Base-by-base conservation (phyloP, 2,329 filamentous ascomycete genomes). In the Lasiodiplodia sp. region DNA sequence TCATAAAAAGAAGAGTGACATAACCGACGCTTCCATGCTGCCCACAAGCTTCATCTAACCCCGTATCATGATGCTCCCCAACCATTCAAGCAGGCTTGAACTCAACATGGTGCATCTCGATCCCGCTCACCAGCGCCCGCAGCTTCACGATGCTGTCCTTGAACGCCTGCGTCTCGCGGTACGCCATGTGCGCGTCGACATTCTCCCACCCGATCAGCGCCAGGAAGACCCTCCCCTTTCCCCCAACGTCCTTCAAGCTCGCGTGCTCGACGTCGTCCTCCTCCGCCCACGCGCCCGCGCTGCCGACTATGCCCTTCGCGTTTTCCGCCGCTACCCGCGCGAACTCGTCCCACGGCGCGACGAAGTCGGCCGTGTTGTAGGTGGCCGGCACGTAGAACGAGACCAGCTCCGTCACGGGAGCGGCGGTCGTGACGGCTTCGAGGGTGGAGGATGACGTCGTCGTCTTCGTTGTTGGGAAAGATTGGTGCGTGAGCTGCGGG, bases 141-240 rank as follows among this genome's bases (percentile, higher is more conserved):
- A 87, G 69, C 37, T 79, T 74, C 60, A 69, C 68, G 69, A 85
- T 81, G 18, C 79, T 76, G 25, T 79, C 74, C 40, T 72, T 74
- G 73, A 87, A 88, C 31, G 75, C 78, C 70, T 81, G 76, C 34
- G 82, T 83, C 71, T 84, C 77, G 66, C 81, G 77, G 38, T 81
- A 85, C 60, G 75, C 75, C 79, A 82, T 77, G 74, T 88, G 87
- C 58, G 77, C 78, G 44, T 86, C 83, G 23, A 84, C 78, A 72
- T 79, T 84, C 63, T 82, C 76, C 87, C 87, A 88, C 5, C 86
- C 86, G 66, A 86, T 76, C 21, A 79, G 78, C n/a, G 81, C 69
- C 4, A 83, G 72, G 72, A 81, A 81, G 67, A 82, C 74, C 67
- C 80, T 79, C 12, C 81, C 84, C 71, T 81, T 75, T 72, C 25